phyloP scores from a whole-genome alignment of 2,329 filamentous ascomycete genomes.

The Endothia cerciana region DNA sequence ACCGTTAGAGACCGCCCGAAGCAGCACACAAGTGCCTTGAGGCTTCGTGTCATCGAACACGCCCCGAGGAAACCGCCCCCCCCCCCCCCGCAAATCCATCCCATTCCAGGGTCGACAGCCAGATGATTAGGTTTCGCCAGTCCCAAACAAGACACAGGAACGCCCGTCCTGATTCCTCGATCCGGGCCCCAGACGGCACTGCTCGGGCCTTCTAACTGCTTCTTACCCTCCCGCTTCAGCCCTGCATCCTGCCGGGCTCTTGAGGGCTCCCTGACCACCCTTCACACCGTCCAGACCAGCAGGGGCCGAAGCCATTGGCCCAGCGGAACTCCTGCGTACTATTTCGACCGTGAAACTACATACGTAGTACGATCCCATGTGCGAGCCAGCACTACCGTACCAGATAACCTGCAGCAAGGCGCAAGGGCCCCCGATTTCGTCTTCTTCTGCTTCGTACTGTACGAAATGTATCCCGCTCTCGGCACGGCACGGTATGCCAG shows the following conservation, averaged over 20 bases:
- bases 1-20: no score
- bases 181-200: background rate
- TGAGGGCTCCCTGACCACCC: constrained; percentile 3
- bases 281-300: background rate
- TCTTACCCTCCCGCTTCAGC: constrained; percentile 1
- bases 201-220: background rate
- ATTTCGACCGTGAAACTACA: no score
- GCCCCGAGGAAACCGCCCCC: background rate
- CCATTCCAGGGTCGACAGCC: background rate
- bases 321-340: no score
- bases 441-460: background rate
- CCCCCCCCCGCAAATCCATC: background rate
- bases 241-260: background rate
- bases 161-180: background rate
- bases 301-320: background rate
- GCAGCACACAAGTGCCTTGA: no score
- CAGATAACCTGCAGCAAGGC: constrained; percentile 21
- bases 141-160: constrained; percentile 8
- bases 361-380: no score
- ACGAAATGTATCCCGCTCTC: background rate
- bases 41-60: background rate
- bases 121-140: constrained; percentile 11
- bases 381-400: background rate
- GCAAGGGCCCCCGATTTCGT: no score
- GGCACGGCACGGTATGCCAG: background rate